A percentile compares a stretch with the other conserved stretches of the same genome.
Evolutionary conservation across 2,329 filamentous ascomycete species (phyloP).

Genomic region (Neurospora sp.): DNA sequence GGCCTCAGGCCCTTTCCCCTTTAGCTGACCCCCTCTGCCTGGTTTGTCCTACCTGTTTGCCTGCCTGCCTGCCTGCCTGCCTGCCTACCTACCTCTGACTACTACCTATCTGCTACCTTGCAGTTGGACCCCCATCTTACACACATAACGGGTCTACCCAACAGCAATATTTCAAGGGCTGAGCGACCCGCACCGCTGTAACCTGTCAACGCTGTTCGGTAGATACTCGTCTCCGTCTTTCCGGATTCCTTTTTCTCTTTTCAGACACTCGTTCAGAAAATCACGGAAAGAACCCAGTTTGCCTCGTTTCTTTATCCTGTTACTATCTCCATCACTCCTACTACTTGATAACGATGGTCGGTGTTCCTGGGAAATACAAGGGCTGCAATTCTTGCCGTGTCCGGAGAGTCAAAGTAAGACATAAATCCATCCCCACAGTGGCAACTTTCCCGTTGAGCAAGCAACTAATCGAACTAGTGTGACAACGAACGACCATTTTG

Average conservation of each 20-base stretch:
- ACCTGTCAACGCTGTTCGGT: neutral
- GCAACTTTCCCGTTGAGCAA: neutral
- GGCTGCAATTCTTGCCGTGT: slow-evolving; percentile 53
- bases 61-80: neutral
- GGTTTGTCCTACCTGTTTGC: neutral
- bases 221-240: neutral
- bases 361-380: slow-evolving; percentile 54
- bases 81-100: neutral
- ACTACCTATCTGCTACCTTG: neutral
- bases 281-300: neutral
- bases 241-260: neutral
- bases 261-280: neutral
- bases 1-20: neutral
- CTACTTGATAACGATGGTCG: slow-evolving; percentile 38
- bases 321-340: neutral
- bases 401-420: slow-evolving; percentile 47
- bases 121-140: neutral
- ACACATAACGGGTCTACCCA: neutral
- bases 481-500: slow-evolving; percentile 53
- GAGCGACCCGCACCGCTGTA: neutral
- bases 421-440: neutral
- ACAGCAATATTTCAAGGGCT: neutral
- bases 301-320: neutral
- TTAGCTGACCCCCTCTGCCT: neutral
- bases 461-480: slow-evolving; percentile 31